These are phyloP conservation scores for Aureobasidium mangrovei DNA, from an alignment of 2,329 filamentous ascomycete genomes.

Conservation along the genomic window DNA sequence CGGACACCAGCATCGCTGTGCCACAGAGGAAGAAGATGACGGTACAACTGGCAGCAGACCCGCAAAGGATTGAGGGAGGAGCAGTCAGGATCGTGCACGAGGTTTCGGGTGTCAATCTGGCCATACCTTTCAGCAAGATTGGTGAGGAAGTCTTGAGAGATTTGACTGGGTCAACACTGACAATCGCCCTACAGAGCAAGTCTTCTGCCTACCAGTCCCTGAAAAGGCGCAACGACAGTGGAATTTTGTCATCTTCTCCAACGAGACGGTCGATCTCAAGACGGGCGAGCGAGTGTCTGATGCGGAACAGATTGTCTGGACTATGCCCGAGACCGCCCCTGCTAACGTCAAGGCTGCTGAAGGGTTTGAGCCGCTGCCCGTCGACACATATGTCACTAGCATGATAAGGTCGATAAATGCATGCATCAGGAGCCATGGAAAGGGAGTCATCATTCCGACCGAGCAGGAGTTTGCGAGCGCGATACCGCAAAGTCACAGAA, in stretches of 20 bases:
- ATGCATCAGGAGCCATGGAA: slow-evolving; percentile 37
- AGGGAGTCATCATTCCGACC: slow-evolving; percentile 44
- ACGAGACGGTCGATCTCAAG: slow-evolving; percentile 42
- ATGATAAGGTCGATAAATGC: slow-evolving; percentile 41
- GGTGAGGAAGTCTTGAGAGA: slow-evolving; percentile 25
- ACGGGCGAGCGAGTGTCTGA: slow-evolving; percentile 24
- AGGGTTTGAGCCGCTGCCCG: slow-evolving; percentile 21
- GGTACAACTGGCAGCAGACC: slow-evolving; percentile 42
- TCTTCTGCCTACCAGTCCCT: slow-evolving; percentile 53
- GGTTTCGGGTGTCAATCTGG: slow-evolving; percentile 41
- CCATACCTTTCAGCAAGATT: slow-evolving; percentile 41
- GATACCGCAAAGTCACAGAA: slow-evolving; percentile 51
- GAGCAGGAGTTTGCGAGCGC: slow-evolving; percentile 52
- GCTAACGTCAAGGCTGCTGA: slow-evolving; percentile 32
- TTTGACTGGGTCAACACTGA: neutral
- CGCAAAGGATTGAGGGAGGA: slow-evolving; percentile 20
- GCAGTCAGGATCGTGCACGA: slow-evolving; percentile 41
- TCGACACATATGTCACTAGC: slow-evolving; percentile 38
- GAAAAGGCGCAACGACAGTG: slow-evolving; percentile 56
- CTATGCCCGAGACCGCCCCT: slow-evolving; percentile 45
- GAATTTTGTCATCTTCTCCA: slow-evolving; percentile 53
- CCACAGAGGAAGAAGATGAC: slow-evolving; percentile 57
- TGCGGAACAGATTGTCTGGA: slow-evolving; percentile 52
- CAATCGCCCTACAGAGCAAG: slow-evolving; percentile 36
- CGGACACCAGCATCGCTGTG: slow-evolving; percentile 52